A percentile compares a stretch with the other conserved stretches of the same genome.
Evolutionary conservation across 495 filamentous ascomycete genomes (phyloP).

Genomic region (Trypethelium eluteriae): DNA sequence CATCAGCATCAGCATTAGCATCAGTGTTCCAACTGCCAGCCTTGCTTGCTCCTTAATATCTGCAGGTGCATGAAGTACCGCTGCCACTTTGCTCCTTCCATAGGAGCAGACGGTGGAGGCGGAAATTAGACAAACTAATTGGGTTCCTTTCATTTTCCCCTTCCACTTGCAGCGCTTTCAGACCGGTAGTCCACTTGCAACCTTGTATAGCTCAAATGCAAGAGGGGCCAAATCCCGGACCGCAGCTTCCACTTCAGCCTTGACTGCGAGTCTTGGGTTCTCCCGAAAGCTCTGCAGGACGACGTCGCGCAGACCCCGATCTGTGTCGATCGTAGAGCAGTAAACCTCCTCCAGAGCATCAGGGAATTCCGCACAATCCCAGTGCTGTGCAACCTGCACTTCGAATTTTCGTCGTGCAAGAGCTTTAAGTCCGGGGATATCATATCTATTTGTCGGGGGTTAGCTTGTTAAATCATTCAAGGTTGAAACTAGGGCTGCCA

Average conservation of each 20-base stretch:
- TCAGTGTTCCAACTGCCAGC: too few relatives aligned
- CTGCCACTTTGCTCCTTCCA: too few relatives aligned
- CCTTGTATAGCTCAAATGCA: slow-evolving; percentile 34
- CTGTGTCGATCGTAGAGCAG: slow-evolving; percentile 35
- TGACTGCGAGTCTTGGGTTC: slow-evolving; percentile 31
- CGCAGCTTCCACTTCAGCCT: slow-evolving; percentile 31
- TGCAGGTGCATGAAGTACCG: too few relatives aligned
- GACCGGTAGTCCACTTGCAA: slow-evolving; percentile 28
- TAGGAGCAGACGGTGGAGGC: too few relatives aligned
- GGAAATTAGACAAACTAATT: too few relatives aligned
- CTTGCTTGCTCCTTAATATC: too few relatives aligned
- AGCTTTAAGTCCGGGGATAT: slow-evolving; percentile 36
- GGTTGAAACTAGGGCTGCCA: not conserved
- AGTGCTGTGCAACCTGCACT: slow-evolving; percentile 26
- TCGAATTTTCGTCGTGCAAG: slow-evolving; percentile 39
- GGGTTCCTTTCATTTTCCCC: not conserved
- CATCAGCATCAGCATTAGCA: too few relatives aligned
- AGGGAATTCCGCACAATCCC: slow-evolving; percentile 33
- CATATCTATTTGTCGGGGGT: slow-evolving; percentile 32
- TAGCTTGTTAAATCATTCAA: not conserved
- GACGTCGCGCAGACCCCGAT: slow-evolving; percentile 38
- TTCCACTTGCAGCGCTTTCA: slow-evolving; percentile 6
- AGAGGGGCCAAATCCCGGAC: slow-evolving; percentile 32
- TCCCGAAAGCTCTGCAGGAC: slow-evolving; percentile 33
- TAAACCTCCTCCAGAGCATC: slow-evolving; percentile 39